Conservation (phyloP, 306 rosid species). For the Dalbergia cultrata region DNA sequence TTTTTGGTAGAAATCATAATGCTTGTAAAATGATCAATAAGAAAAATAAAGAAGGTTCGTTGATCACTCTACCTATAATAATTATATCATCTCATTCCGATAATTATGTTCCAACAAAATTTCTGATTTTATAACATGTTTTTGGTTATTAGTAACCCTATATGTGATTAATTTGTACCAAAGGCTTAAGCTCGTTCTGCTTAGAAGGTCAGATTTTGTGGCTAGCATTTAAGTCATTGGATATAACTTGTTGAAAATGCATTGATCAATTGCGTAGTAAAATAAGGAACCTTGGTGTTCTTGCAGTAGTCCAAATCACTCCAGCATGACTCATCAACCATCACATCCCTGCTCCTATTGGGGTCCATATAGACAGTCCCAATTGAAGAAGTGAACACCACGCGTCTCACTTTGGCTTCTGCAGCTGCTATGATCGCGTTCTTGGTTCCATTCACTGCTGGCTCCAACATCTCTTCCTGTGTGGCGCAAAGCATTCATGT, state of each 20-base stretch:
- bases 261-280: not conserved
- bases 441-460: conserved; percentile 78
- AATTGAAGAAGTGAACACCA: conserved; percentile 95
- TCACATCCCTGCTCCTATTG: conserved; percentile 61
- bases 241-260: not conserved
- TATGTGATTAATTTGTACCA: too few species aligned
- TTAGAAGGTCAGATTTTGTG: too few species aligned
- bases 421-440: conserved; percentile 77
- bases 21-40: too few species aligned
- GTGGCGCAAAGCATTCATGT: not conserved
- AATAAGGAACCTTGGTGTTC: conserved; percentile 70
- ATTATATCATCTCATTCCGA: too few species aligned
- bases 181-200: too few species aligned
- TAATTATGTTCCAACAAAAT: too few species aligned
- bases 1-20: too few species aligned
- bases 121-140: too few species aligned
- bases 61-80: too few species aligned
- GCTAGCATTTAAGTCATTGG: too few species aligned
- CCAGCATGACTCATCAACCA: conserved; percentile 90
- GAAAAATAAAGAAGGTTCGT: too few species aligned
- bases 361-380: conserved; percentile 91
- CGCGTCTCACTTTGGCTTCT: conserved; percentile 76
- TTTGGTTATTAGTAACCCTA: too few species aligned
- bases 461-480: conserved; percentile 83
- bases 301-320: conserved; percentile 92